Evolutionary conservation across 257 asterid genomes (phyloP), one percentile per base, ranked within the genome.

Genomic region (Lithospermum erythrorhizon): DNA sequence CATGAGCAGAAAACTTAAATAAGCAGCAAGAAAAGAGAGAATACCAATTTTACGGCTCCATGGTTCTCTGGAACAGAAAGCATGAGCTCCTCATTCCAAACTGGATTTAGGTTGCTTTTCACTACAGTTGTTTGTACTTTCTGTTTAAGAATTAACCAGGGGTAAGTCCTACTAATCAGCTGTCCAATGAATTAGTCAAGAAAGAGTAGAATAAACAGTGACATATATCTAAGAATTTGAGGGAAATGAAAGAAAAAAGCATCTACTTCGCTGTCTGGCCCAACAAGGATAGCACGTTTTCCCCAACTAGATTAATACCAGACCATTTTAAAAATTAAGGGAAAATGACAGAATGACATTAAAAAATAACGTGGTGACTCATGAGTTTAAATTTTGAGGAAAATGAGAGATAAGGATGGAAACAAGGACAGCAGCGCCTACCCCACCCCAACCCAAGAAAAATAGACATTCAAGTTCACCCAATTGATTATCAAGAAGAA

Each of bases 1-100:
- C 59, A 7, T 48, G 9, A 21, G 27, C 4, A 25, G 25, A 6
- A n/a, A 37, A 9, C 30, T 35, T 15, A 62, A 29, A 22, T 18
- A 29, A 21, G 21, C 27, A 24, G 45, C 47, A 8, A 53, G 21
- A 21, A 54, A 18, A 20, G 9, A 47, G 29, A 6, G 49, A 45
- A 35, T 83, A 93, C 99, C 95, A 93, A 80, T 68, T 85, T 89
- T 59, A 93, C 64, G 7, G 85, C 67, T 56, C 99, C 91, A 45
- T 69, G 87, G 53, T 89, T 67, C 66, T 89, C 85, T 64, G 99
- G 99, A 65, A 93, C 94, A 17, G 97, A 93, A 63, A 93, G 96
- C 96, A 86, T 86, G 27, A 93, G 80, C 57, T 89, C 97, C 75
- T 93, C 93, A 49, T 93, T 87, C 99, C 97, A 89, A 59, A 86